Evolutionary conservation across 1,284 basidiomycete species (phyloP), one percentile per base, ranked within the genome.

Genomic region (Leccinum griseonigrum): DNA sequence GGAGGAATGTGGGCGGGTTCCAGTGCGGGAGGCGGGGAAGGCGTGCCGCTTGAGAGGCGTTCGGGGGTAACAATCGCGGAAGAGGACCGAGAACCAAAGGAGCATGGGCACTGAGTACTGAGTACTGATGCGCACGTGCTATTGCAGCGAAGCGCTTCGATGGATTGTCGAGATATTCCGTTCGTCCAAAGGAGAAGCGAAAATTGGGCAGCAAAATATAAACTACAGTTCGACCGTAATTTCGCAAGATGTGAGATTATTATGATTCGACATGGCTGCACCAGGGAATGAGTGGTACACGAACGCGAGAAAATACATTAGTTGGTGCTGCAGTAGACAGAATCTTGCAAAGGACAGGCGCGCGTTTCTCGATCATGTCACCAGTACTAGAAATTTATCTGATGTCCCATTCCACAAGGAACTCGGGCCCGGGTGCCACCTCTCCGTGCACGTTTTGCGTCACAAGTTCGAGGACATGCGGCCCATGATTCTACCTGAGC

Each of bases 11-110:
- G 71, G 0, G 81, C 79, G 0, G 75, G 78, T 60, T 83, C 81
- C n/a, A 84, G 60, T 5, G 80, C 73, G 2, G 83, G 83, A 0
- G 83, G 81, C 0, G 78, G 73, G 3, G 77, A 77, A 7, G 78
- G 68, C 0, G 80, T 72, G 46, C 66, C 61, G 74, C 70, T 66
- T 34, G 71, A 63, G 8, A 74, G 61, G 7, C 68, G 69, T 54
- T 70, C 63, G 59, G 63, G 65, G 53, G 58, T 65, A 34, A 63
- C 69, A 46, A 63, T 66, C 5, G 61, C 63, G 56, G 70, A 70
- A 7, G 63, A 64, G 43, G 68, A 50, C 29, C 67, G 69, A 67
- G 67, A 61, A 8, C 55, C 65, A 69, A 72, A 76, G 60, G 64
- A 57, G 14, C 69, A 36, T 57, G 59, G 11, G 61, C 70, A 53